Conservation (phyloP, 345 rosid species). For the Sisymbrium altissimum region DNA sequence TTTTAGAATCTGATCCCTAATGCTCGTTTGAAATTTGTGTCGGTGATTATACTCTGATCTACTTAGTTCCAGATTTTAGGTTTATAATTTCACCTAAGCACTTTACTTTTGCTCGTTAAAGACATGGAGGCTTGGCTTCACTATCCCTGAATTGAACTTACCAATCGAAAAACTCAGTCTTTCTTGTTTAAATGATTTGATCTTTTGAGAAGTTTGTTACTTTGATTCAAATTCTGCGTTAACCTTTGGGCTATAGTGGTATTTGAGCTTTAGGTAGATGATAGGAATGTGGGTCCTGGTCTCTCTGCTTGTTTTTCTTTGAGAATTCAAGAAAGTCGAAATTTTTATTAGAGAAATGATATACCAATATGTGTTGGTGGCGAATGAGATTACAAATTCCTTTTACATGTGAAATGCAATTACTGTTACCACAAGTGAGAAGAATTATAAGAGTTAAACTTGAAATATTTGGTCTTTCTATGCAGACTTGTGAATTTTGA, state of each 20-base stretch:
- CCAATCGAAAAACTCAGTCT: background rate
- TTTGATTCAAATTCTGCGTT: background rate
- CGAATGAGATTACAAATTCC: background rate
- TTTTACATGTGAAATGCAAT: background rate
- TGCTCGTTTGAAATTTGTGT: no score
- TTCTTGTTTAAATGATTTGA: background rate
- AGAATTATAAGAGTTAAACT: conserved; percentile 1
- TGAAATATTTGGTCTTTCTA: background rate
- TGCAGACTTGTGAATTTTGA: background rate
- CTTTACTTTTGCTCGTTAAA: background rate
- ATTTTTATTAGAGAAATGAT: background rate
- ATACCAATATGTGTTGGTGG: background rate
- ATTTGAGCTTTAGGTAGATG: background rate
- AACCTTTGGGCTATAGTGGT: background rate
- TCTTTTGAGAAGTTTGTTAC: background rate
- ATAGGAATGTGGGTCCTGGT: background rate
- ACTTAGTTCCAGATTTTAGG: background rate
- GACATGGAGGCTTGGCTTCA: background rate
- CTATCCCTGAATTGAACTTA: background rate
- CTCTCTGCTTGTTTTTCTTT: conserved; percentile 4
- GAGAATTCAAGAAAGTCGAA: background rate
- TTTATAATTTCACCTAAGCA: background rate
- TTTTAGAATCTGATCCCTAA: no score
- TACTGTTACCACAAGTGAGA: background rate
- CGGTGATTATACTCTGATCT: background rate